phyloP scores from a whole-genome alignment of 805 yeast genomes.

The Tetrapisispora phaffii region DNA sequence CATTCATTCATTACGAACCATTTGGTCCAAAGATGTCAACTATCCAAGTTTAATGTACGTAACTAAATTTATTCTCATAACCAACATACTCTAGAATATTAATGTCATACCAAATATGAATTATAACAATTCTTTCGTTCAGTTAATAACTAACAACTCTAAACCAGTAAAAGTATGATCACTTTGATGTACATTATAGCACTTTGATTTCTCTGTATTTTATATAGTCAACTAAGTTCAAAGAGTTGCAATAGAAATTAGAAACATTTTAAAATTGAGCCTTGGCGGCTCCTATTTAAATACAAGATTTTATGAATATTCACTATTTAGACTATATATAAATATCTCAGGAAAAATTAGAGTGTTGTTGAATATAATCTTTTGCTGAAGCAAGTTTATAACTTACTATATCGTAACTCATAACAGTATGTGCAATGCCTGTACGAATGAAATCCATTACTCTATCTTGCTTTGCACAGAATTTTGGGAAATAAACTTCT shows the following conservation, averaged over 20 bases:
- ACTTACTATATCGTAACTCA: slow-evolving; percentile 3
- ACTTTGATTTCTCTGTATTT: no score
- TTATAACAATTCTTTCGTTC: no score
- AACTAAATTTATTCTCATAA: no score
- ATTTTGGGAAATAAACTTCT: slow-evolving; percentile 25
- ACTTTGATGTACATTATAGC: no score
- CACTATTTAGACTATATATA: background rate
- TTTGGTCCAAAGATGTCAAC: slow-evolving; percentile 31
- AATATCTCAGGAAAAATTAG: background rate
- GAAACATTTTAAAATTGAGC: no score
- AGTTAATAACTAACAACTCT: no score
- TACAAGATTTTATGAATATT: background rate
- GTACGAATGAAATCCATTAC: background rate
- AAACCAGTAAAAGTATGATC: no score
- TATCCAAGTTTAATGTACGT: slow-evolving; percentile 8
- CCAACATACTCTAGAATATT: no score
- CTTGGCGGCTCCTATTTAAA: background rate
- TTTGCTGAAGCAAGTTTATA: background rate
- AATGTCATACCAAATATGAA: no score
- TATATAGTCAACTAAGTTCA: no score
- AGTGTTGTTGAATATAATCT: slow-evolving; percentile 1
- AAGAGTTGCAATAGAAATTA: no score
- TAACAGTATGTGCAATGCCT: slow-evolving; percentile 3
- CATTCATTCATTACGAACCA: slow-evolving; percentile 26
- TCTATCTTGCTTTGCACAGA: slow-evolving; percentile 16